Evolutionary conservation across 441 rosid genomes (phyloP).

Genomic region (Pelargonium australe): DNA sequence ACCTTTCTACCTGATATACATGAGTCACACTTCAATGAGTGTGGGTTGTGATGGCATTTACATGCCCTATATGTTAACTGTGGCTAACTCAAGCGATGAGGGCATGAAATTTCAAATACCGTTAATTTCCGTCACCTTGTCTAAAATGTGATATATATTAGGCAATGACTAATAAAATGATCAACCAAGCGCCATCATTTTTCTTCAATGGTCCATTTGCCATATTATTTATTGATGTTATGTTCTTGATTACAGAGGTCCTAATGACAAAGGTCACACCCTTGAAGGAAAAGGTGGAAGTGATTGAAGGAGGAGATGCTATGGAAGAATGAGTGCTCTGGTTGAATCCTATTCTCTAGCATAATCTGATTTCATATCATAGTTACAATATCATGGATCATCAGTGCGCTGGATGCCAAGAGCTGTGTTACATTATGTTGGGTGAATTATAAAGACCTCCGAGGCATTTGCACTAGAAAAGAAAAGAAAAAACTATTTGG

Average conservation of each 20-base stretch:
- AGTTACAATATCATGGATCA: neutral
- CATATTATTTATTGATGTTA: neutral
- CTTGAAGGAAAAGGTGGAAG: constrained; percentile 49
- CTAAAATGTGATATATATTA: too few species aligned
- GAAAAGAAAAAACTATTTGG: too few species aligned
- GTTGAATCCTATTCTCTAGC: neutral
- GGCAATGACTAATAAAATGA: too few species aligned
- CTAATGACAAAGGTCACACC: constrained; percentile 67
- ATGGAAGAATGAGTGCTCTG: constrained; percentile 25
- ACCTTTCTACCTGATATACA: too few species aligned
- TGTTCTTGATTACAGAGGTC: constrained; percentile 49
- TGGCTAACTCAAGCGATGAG: too few species aligned
- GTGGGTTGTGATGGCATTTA: too few species aligned
- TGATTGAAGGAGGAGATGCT: constrained; percentile 50
- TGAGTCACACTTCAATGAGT: too few species aligned
- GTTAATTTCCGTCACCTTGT: too few species aligned
- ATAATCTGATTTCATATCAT: neutral
- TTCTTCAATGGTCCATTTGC: neutral
- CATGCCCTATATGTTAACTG: too few species aligned
- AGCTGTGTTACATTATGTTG: neutral
- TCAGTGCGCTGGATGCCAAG: neutral
- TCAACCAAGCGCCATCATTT: too few species aligned
- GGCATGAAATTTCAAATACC: too few species aligned
- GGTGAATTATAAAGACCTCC: neutral
- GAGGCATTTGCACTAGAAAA: too few species aligned